Base-by-base conservation (phyloP, 139 green algal species). In the Mesotaenium endlicherianum region DNA sequence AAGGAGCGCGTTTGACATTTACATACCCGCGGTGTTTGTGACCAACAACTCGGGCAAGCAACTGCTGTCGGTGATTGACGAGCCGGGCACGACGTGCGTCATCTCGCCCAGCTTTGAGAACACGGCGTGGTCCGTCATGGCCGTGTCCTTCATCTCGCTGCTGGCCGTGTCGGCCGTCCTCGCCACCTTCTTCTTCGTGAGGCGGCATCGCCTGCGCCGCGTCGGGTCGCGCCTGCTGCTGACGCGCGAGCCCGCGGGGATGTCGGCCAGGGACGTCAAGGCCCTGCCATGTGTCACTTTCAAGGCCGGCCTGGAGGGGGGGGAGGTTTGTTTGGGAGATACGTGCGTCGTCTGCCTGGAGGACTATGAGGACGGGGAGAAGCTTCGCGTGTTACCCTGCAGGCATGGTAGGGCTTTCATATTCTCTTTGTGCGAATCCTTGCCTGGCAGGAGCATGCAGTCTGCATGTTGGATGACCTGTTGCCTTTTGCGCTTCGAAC, bases 341-440 rank as follows among this genome's bases (percentile, higher is more conserved):
- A 71, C 70, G 58, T 91, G 87, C 45, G 77, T 58, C 31, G 86
- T 91, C 5, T 91, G 87, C 70, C 74, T 91, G 79, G 87, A 91
- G 36, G 85, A 90, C 30, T 91, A 86, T 71, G 87, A 83, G 59
- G 20, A 64, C 11, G 79, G 86, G 40, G 87, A 91, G 3, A 57
- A 81, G 69, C 44, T 91, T 30, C 55, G 87, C 20, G 69, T 86
- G 57, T 64, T 91, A 49, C 87, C 87, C 14, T 91, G 87, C 75
- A 26, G n/a, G 5, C 87, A 91, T 75, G 77, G 86, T 64, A 43
- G 82, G 82, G 11, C n/a, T 16, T 80, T 76, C 64, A 42, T 47
- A 14, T 75, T 75, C 16, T 75, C 40, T 43, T 75, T 44, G 34
- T 75, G 40, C n/a, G n/a, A n/a, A n/a, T n/a, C n/a, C n/a, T n/a